These are phyloP conservation scores for Penicillium brasilianum DNA, from an alignment of 2,329 filamentous ascomycete genomes.

Conservation along the genomic window DNA sequence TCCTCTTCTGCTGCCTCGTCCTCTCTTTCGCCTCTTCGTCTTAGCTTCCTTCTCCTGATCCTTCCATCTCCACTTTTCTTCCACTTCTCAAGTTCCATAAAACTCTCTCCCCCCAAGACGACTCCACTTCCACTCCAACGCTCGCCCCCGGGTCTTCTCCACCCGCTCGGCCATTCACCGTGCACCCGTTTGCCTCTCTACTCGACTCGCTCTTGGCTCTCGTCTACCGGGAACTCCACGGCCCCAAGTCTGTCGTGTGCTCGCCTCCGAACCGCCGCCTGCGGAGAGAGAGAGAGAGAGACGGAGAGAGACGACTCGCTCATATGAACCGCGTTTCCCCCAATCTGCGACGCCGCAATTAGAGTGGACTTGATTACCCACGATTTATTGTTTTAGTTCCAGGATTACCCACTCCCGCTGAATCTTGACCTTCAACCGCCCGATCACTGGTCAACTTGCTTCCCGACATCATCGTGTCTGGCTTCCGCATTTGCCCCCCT, in stretches of 20 bases:
- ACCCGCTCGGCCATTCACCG: slow-evolving; percentile 30
- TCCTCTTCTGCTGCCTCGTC: too few species aligned
- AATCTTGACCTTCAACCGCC: neutral
- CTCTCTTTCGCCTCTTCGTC: neutral
- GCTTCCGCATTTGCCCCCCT: too few species aligned
- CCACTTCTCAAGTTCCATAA: neutral
- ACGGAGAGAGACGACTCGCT: too few species aligned
- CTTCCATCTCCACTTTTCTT: neutral
- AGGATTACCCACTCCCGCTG: too few species aligned
- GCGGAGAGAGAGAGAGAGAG: too few species aligned
- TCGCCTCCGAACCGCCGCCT: neutral
- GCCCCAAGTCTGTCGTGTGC: slow-evolving; percentile 16
- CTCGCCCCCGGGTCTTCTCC: slow-evolving; percentile 16
- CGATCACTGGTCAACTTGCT: neutral
- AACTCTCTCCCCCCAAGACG: too few species aligned
- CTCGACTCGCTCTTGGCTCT: slow-evolving; percentile 2
- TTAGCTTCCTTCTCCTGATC: neutral
- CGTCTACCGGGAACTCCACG: neutral
- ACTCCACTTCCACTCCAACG: slow-evolving; percentile 4
- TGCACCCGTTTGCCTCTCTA: slow-evolving; percentile 18
- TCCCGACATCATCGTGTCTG: slow-evolving; percentile 27
- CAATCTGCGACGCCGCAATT: neutral
- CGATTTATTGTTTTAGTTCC: too few species aligned
- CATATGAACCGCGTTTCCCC: too few species aligned
- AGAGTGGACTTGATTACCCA: neutral